A percentile compares a stretch with the other conserved stretches of the same genome.
phyloP scores from a whole-genome alignment of 2,329 filamentous ascomycete genomes.

The Fusarium hainanense region DNA sequence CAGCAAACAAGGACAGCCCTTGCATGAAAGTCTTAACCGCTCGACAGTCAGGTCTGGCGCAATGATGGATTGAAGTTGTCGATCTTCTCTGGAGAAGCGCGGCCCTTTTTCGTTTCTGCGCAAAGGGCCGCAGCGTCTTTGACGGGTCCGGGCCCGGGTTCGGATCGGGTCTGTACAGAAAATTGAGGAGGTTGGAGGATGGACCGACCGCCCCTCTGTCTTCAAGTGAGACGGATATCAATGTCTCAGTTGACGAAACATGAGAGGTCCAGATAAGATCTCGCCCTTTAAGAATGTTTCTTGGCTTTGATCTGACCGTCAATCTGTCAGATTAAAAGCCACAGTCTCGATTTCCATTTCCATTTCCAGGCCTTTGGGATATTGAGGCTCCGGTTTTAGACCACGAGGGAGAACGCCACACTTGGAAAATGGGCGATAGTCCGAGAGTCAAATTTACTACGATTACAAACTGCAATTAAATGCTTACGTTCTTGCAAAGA shows the following conservation, averaged over 20 bases:
- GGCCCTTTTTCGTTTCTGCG: constrained; percentile 30
- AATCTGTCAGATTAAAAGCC: background rate
- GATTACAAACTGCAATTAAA: background rate
- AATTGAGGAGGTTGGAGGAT: constrained; percentile 32
- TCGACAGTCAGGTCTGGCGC: constrained; percentile 20
- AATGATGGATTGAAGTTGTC: constrained; percentile 8
- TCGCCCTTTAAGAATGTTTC: background rate
- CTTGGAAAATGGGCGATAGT: constrained; percentile 5
- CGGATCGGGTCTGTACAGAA: constrained; percentile 37
- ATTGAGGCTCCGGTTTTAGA: constrained; percentile 3
- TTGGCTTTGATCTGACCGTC: constrained; percentile 15
- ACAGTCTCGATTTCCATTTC: background rate
- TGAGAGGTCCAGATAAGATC: constrained; percentile 21
- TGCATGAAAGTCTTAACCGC: constrained; percentile 30
- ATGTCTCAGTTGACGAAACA: constrained; percentile 27
- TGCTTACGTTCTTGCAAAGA: constrained; percentile 6
- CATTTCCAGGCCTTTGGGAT: background rate
- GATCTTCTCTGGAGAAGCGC: constrained; percentile 19
- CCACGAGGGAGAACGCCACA: background rate
- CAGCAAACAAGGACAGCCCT: constrained; percentile 34
- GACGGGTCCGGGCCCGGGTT: constrained; percentile 43
- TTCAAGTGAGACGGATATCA: constrained; percentile 6
- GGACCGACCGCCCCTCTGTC: constrained; percentile 9
- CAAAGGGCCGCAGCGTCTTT: constrained; percentile 1
- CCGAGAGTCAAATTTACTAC: background rate